Evolutionary conservation across 2,329 filamentous ascomycete genomes (phyloP).

Genomic region (Alternaria atra): DNA sequence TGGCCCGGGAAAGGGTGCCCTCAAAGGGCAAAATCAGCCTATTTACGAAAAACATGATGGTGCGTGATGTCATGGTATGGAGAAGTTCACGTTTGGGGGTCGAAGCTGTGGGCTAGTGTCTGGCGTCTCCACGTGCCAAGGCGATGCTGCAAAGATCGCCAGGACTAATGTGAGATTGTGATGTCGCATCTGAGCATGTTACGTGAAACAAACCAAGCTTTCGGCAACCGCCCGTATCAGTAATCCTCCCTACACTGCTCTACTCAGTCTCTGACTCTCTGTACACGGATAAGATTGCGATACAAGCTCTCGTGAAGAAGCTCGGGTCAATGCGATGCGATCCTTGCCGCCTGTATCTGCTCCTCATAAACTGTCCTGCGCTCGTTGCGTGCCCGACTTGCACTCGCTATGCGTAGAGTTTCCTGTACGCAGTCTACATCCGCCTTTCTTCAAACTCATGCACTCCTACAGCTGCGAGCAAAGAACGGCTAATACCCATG

Average conservation of each 20-base stretch:
- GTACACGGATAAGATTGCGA: neutral
- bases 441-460: neutral
- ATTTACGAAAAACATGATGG: neutral
- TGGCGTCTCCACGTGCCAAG: neutral
- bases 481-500: neutral
- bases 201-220: conserved; percentile 1
- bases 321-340: neutral
- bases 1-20: neutral
- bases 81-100: neutral
- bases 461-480: neutral
- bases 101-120: neutral
- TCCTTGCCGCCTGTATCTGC: neutral
- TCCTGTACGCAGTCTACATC: rapidly evolving
- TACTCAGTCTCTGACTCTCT: neutral
- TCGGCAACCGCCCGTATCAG: neutral
- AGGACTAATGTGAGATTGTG: neutral
- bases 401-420: neutral
- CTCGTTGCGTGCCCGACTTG: neutral
- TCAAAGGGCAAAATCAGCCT: neutral
- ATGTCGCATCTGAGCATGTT: neutral
- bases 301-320: neutral
- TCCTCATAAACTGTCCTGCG: neutral
- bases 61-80: neutral
- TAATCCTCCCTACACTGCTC: neutral
- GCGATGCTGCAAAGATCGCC: neutral